Evolutionary conservation across 2,329 filamentous ascomycete species (phyloP).

Genomic region (Myriosclerotinia scirpicola): DNA sequence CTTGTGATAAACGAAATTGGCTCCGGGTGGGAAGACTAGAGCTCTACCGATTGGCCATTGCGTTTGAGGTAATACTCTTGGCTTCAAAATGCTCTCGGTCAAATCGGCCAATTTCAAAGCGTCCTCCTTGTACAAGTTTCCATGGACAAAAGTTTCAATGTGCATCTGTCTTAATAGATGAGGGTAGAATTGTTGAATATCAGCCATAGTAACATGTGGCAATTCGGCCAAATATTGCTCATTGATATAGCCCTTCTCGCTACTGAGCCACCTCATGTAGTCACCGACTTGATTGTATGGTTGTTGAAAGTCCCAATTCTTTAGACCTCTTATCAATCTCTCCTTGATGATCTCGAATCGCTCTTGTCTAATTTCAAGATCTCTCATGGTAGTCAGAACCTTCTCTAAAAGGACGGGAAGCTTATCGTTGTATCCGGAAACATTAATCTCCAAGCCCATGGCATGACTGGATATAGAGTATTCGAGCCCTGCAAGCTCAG

Average conservation of each 20-base stretch:
- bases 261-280: conserved; percentile 77
- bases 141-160: conserved; percentile 84
- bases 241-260: conserved; percentile 73
- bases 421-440: conserved; percentile 96
- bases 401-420: conserved; percentile 87
- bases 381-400: conserved; percentile 78
- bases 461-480: conserved; percentile 75
- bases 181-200: conserved; percentile 74
- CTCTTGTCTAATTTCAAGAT: conserved; percentile 80
- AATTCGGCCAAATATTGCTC: conserved; percentile 80
- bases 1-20: conserved; percentile 81
- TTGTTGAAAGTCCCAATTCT: conserved; percentile 85
- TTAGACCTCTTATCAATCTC: conserved; percentile 70
- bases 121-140: conserved; percentile 93
- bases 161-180: conserved; percentile 81
- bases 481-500: conserved; percentile 83
- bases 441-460: conserved; percentile 72
- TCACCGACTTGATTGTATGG: conserved; percentile 87
- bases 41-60: conserved; percentile 81
- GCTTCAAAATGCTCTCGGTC: conserved; percentile 74
- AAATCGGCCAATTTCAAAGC: conserved; percentile 81
- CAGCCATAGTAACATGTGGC: conserved; percentile 68
- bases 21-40: conserved; percentile 73
- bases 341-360: conserved; percentile 93
- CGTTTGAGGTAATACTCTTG: conserved; percentile 67